phyloP scores from a whole-genome alignment of 1,284 basidiomycete genomes.

The Tremellales sp. region DNA sequence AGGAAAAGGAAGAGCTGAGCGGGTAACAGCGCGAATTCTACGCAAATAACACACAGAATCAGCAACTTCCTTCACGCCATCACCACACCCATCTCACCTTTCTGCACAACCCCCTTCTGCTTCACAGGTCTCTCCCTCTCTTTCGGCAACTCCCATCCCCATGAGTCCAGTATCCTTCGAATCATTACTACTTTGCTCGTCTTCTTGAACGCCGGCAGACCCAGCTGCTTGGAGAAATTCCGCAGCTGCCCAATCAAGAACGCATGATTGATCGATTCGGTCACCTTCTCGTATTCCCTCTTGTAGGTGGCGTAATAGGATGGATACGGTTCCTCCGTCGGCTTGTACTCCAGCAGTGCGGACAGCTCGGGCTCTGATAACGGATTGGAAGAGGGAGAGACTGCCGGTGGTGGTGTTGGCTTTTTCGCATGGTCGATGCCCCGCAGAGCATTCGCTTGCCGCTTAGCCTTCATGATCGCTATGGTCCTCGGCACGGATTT shows the following conservation, averaged over 20 bases:
- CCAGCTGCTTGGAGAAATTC: constrained; percentile 6
- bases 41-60: no score
- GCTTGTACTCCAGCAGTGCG: no score
- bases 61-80: neutral
- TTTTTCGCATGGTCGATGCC: no score
- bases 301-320: no score
- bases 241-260: constrained; percentile 17
- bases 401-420: no score
- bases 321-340: no score
- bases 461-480: no score
- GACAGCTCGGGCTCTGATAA: no score
- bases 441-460: no score
- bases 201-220: neutral
- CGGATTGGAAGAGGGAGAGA: no score
- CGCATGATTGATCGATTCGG: constrained; percentile 13
- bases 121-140: no score
- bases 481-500: no score
- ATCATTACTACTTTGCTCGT: neutral
- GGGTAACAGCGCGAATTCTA: constrained; percentile 9
- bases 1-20: constrained; percentile 22
- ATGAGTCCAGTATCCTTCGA: neutral
- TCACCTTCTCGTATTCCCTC: neutral
- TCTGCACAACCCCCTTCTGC: neutral
- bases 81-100: constrained; percentile 4
- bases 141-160: neutral